A percentile compares a stretch with the other conserved stretches of the same genome.
Evolutionary conservation across 768 basidiomycete genomes (phyloP).

Genomic region (Hypsizygus marmoreus): DNA sequence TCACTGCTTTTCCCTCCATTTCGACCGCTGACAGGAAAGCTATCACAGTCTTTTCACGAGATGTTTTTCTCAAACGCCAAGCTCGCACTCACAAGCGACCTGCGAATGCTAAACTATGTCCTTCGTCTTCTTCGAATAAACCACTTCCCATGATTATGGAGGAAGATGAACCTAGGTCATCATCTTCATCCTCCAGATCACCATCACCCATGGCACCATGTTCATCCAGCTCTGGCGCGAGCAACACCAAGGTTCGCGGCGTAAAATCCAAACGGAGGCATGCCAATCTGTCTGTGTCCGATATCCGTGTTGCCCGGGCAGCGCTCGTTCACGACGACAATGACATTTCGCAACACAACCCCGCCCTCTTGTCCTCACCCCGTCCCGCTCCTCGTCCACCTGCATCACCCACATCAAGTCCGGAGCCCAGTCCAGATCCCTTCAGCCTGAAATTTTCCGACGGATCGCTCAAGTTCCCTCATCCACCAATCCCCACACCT

Average conservation of each 20-base stretch:
- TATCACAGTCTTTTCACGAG: slow-evolving; percentile 32
- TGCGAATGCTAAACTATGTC: slow-evolving; percentile 10
- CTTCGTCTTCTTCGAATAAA: slow-evolving; percentile 19
- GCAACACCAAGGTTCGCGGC: slow-evolving; percentile 5
- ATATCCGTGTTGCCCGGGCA: slow-evolving; percentile 29
- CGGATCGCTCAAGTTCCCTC: slow-evolving; percentile 35
- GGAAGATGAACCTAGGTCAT: slow-evolving; percentile 30
- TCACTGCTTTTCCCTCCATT: background rate
- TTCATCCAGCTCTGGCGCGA: slow-evolving; percentile 8
- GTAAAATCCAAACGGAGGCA: slow-evolving; percentile 26
- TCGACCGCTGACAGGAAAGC: slow-evolving; percentile 7
- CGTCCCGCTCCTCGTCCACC: slow-evolving; percentile 29
- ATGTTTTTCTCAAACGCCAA: slow-evolving; percentile 30
- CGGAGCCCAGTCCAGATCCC: slow-evolving; percentile 24
- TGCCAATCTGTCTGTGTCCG: slow-evolving; percentile 29
- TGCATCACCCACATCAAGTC: slow-evolving; percentile 23
- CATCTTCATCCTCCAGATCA: slow-evolving; percentile 14
- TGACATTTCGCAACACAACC: slow-evolving; percentile 21
- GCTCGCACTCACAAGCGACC: slow-evolving; percentile 27
- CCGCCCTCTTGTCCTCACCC: slow-evolving; percentile 21
- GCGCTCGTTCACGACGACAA: slow-evolving; percentile 20
- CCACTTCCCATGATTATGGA: slow-evolving; percentile 33
- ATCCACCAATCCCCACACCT: slow-evolving; percentile 36
- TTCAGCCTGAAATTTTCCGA: slow-evolving; percentile 36
- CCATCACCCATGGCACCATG: slow-evolving; percentile 11